These are phyloP conservation scores for Aegilops longissima DNA, from an alignment of 176 grass and related monocot genomes.

Conservation along the genomic window DNA sequence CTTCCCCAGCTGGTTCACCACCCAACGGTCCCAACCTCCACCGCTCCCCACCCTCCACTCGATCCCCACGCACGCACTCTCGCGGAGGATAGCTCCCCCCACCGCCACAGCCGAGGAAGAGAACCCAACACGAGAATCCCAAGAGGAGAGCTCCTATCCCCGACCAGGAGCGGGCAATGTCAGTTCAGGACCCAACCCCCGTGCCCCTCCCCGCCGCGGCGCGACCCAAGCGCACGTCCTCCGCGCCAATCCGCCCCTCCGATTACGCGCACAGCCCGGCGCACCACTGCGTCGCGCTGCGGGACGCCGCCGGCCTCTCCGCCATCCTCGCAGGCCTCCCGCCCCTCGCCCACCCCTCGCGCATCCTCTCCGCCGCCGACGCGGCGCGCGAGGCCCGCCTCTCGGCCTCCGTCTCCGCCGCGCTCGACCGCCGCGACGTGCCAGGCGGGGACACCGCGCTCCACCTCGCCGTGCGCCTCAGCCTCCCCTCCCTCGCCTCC, in stretches of 20 bases:
- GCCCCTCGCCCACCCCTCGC: conserved; percentile 63
- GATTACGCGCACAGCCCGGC: conserved; percentile 77
- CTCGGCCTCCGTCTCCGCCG: conserved; percentile 43
- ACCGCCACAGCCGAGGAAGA: neutral
- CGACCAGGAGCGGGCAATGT: conserved; percentile 36
- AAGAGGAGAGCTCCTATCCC: conserved; percentile 2
- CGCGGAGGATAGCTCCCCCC: no score
- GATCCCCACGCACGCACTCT: neutral
- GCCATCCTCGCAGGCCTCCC: conserved; percentile 60
- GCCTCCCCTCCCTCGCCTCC: conserved; percentile 42
- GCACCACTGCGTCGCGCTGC: conserved; percentile 62
- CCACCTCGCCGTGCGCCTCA: conserved; percentile 75
- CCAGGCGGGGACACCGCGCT: conserved; percentile 71
- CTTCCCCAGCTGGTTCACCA: neutral
- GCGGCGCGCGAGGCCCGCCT: conserved; percentile 59
- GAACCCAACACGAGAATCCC: conserved; percentile 40
- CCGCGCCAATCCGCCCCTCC: conserved; percentile 47
- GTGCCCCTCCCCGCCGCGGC: neutral
- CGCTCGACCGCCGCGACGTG: conserved; percentile 81
- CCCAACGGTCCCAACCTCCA: conserved; percentile 12
- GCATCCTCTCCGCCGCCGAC: conserved; percentile 56
- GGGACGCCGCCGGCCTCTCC: conserved; percentile 49
- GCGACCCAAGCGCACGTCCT: conserved; percentile 48
- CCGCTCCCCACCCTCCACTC: conserved; percentile 3
- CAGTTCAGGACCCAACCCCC: conserved; percentile 39